These are phyloP conservation scores for Peronosclerospora sorghi DNA, from an alignment of 352 stramenopile genomes.

Conservation along the genomic window DNA sequence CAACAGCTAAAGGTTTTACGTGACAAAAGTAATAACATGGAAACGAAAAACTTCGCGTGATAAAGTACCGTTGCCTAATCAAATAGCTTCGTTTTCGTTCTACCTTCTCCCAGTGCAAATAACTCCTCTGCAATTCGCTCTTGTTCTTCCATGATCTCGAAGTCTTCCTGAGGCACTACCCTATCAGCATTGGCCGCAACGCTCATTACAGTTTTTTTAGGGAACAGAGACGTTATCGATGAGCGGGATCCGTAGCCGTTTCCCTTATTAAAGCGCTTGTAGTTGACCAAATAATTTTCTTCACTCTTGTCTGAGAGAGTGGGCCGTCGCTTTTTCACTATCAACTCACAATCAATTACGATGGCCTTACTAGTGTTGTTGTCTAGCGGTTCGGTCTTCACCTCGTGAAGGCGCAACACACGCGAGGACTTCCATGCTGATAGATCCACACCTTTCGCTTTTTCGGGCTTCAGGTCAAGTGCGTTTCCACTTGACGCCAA, in stretches of 20 bases:
- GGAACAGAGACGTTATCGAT: conserved; percentile 38
- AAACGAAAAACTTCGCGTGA: conserved; percentile 8
- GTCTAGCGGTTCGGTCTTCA: conserved; percentile 18
- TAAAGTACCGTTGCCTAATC: conserved; percentile 12
- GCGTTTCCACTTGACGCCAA: conserved; percentile 4
- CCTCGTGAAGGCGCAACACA: conserved; percentile 12
- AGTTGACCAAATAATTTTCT: conserved; percentile 33
- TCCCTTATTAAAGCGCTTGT: conserved; percentile 81
- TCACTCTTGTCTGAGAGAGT: neutral
- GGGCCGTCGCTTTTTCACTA: conserved; percentile 29
- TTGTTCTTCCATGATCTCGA: conserved; percentile 65
- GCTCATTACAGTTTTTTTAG: conserved; percentile 41
- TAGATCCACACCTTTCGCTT: conserved; percentile 1
- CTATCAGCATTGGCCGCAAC: conserved; percentile 57
- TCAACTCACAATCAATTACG: conserved; percentile 38
- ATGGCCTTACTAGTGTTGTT: conserved; percentile 28
- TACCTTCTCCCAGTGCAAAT: conserved; percentile 70
- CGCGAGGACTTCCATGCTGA: conserved; percentile 26
- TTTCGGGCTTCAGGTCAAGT: neutral
- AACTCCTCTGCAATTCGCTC: conserved; percentile 77
- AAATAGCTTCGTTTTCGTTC: conserved; percentile 33
- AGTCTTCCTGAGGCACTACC: conserved; percentile 40
- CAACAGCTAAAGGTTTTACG: conserved; percentile 44
- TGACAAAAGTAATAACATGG: conserved; percentile 1
- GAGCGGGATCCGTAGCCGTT: conserved; percentile 35